Conservation (phyloP, 495 filamentous ascomycete genomes). For the Penicillium fimorum region DNA sequence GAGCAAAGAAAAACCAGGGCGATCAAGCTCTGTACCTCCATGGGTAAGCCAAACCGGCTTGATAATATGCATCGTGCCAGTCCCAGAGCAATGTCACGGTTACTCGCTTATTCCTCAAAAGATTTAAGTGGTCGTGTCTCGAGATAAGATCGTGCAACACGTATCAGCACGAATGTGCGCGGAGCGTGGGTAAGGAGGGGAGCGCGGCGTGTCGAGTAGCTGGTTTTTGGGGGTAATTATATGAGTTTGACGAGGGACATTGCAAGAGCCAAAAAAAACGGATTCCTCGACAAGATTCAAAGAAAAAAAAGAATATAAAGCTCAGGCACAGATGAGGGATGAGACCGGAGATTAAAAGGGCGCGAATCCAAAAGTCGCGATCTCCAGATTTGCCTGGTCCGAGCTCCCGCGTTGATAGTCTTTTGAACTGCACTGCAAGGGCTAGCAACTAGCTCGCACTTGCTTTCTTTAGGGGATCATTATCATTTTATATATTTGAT, state of each 20-base stretch:
- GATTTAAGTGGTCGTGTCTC: background rate
- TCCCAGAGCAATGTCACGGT: slow-evolving; percentile 6
- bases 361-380: slow-evolving; percentile 44
- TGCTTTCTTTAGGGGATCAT: background rate
- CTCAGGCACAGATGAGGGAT: slow-evolving; percentile 8
- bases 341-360: slow-evolving; percentile 20
- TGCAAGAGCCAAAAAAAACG: background rate
- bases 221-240: background rate
- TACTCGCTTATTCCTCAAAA: background rate
- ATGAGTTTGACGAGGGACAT: background rate
- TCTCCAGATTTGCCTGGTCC: slow-evolving; percentile 42
- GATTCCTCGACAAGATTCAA: background rate
- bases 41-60: slow-evolving; percentile 93
- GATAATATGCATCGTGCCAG: slow-evolving; percentile 74
- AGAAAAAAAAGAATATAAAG: background rate
- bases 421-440: background rate
- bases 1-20: slow-evolving; percentile 18
- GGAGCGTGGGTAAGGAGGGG: slow-evolving; percentile 2
- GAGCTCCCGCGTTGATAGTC: slow-evolving; percentile 32
- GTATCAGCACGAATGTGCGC: slow-evolving; percentile 3
- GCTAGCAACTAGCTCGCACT: background rate
- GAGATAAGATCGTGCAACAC: background rate
- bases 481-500: background rate
- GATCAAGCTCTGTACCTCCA: slow-evolving; percentile 57
- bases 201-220: background rate